Conservation (phyloP, 2,329 filamentous ascomycete species). For the Colletotrichum salicis region DNA sequence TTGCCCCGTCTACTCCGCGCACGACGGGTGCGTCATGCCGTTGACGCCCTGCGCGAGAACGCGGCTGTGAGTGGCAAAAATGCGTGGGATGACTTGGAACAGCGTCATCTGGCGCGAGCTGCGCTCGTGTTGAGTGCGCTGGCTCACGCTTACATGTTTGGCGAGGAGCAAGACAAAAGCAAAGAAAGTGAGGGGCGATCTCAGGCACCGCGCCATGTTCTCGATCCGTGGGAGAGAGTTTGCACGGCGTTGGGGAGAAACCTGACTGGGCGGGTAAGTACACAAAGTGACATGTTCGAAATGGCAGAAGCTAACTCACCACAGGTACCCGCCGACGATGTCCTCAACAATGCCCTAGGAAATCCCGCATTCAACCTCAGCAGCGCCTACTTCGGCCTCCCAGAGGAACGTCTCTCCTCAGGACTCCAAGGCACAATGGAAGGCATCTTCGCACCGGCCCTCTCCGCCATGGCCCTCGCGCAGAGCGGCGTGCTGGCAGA, state of each 20-base stretch:
- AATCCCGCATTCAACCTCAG: slow-evolving; percentile 14
- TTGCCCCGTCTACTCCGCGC: slow-evolving; percentile 18
- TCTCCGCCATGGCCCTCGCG: slow-evolving; percentile 26
- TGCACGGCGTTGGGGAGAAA: slow-evolving; percentile 15
- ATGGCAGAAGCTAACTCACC: neutral
- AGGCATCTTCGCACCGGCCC: slow-evolving; percentile 18
- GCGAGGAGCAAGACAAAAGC: slow-evolving; percentile 1
- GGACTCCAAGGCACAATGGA: slow-evolving; percentile 30
- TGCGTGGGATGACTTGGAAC: slow-evolving; percentile 17
- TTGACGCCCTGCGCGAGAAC: slow-evolving; percentile 10
- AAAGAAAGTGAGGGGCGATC: neutral
- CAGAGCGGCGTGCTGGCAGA: slow-evolving; percentile 24
- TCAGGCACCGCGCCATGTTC: slow-evolving; percentile 19
- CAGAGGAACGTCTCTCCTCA: slow-evolving; percentile 27
- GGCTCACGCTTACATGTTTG: slow-evolving; percentile 31
- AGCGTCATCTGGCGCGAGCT: slow-evolving; percentile 19
- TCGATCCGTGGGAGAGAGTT: slow-evolving; percentile 19
- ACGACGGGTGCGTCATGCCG: slow-evolving; percentile 20
- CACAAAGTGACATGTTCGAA: neutral
- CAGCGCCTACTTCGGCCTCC: slow-evolving; percentile 26
- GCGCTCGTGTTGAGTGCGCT: slow-evolving; percentile 25
- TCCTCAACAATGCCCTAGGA: slow-evolving; percentile 30
- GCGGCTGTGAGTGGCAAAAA: neutral
- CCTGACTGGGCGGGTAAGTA: slow-evolving; percentile 25
- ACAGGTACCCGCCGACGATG: slow-evolving; percentile 30